phyloP scores from a whole-genome alignment of 225 moss, liverwort and hornwort genomes.

The Antitrichia curtipendula region DNA sequence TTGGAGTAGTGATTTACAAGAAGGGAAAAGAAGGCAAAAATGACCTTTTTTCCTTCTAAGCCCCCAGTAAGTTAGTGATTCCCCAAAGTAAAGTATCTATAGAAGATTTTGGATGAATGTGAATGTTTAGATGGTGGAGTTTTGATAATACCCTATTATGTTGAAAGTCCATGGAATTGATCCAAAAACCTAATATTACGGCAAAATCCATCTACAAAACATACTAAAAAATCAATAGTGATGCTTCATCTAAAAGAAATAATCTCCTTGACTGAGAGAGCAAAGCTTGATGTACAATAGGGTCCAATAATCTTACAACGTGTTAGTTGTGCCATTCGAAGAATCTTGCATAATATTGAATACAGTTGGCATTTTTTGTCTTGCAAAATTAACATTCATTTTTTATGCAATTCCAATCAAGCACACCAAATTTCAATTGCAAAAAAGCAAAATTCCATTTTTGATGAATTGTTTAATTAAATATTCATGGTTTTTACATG shows the following conservation, averaged over 20 bases:
- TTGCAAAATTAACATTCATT: background rate
- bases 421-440: background rate
- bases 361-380: background rate
- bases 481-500: background rate
- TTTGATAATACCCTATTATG: too few relatives aligned
- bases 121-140: too few relatives aligned
- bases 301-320: background rate
- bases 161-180: too few relatives aligned
- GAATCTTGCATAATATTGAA: background rate
- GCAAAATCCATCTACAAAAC: too few relatives aligned
- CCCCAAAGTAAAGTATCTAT: too few relatives aligned
- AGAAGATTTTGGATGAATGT: too few relatives aligned
- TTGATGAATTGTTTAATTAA: accelerated
- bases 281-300: background rate
- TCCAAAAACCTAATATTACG: too few relatives aligned
- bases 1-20: accelerated
- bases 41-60: too few relatives aligned
- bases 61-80: too few relatives aligned
- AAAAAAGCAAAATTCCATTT: background rate
- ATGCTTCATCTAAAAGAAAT: background rate
- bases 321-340: accelerated
- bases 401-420: accelerated
- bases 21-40: accelerated
- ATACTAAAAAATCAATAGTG: accelerated
- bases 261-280: accelerated